Evolutionary conservation across 2,329 filamentous ascomycete species (phyloP), one percentile per base, ranked within the genome.

Genomic region (Botrytis galanthina): DNA sequence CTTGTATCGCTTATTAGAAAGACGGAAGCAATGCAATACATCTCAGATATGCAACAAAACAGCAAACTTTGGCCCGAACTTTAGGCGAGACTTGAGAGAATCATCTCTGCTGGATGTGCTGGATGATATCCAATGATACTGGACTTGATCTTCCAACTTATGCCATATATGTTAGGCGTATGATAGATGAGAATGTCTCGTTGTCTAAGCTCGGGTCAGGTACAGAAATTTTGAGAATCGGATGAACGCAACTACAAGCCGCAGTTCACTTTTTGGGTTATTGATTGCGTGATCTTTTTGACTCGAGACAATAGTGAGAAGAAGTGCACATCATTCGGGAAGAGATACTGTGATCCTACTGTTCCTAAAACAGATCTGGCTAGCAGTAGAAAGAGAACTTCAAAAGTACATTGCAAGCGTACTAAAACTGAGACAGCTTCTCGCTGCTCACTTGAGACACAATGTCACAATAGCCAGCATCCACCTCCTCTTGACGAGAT

Each of bases 21-120:
- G 12, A 2, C 39, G 16, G 37, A 62, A 32, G 61, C 37, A 63
- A 42, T 63, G 18, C 61, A 29, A 9, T 14, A 42, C 26, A 42
- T 29, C 18, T 63, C 14, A 63, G 61, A 63, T 44, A 10, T 44
- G 61, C 39, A 64, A 64, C 39, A 64, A 64, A 64, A 64, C n/a
- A 46, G 14, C 1, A 29, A 64, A 3, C 1, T 44, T 42, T 44
- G 35, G 39, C 29, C 61, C 9, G 3, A 44, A 44, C 4, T 44
- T 44, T 62, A 42, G 14, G 14, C 26, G 22, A 62, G 26, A 39
- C 14, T 62, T 18, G 60, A 42, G 35, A 61, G 59, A 2, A 61
- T n/a, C 5, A 61, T 61, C 59, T 18, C 26, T 10, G 37, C 1
- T 62, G 8, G 14, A n/a, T 39, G 29, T 7, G 14, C 8, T 42